A percentile compares a stretch with the other conserved stretches of the same genome.
Conservation (phyloP, 1,139 yeast genomes). For the Sugiyamaella castrensis region DNA sequence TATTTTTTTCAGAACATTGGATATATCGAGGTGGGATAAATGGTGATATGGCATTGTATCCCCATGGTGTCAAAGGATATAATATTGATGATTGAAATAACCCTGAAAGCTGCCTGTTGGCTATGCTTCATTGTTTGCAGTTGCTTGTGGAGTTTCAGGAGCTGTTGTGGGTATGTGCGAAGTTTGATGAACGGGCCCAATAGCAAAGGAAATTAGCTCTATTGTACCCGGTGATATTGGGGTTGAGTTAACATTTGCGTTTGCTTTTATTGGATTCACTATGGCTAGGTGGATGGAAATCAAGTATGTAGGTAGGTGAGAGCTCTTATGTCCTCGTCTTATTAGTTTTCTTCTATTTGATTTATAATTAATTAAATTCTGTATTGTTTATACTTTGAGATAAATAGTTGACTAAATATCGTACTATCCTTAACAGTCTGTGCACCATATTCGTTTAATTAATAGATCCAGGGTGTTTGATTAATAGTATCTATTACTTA, state of each 20-base stretch:
- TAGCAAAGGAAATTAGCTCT: conserved; percentile 59
- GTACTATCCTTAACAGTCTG: no score
- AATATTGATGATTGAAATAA: conserved; percentile 54
- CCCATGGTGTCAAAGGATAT: no score
- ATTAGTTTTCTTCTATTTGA: no score
- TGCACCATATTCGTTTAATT: no score
- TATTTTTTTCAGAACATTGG: conserved; percentile 73
- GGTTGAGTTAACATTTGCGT: conserved; percentile 69
- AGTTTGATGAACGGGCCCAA: conserved; percentile 72
- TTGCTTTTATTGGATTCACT: conserved; percentile 64
- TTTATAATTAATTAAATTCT: no score
- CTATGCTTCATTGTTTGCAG: conserved; percentile 68
- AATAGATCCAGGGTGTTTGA: no score
- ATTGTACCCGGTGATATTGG: conserved; percentile 90
- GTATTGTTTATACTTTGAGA: no score
- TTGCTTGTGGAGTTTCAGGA: conserved; percentile 82
- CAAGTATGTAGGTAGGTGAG: conserved; percentile 28
- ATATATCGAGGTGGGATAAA: conserved; percentile 55
- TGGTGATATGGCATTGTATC: conserved; percentile 64
- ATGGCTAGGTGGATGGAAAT: conserved; percentile 61
- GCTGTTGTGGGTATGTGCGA: conserved; percentile 84
- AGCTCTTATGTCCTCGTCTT: no score
- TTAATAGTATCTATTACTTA: no score
- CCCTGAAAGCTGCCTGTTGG: conserved; percentile 66
- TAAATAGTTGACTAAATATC: no score